Conservation (phyloP, 78 protist species). For the Dictyostelium citrinum region DNA sequence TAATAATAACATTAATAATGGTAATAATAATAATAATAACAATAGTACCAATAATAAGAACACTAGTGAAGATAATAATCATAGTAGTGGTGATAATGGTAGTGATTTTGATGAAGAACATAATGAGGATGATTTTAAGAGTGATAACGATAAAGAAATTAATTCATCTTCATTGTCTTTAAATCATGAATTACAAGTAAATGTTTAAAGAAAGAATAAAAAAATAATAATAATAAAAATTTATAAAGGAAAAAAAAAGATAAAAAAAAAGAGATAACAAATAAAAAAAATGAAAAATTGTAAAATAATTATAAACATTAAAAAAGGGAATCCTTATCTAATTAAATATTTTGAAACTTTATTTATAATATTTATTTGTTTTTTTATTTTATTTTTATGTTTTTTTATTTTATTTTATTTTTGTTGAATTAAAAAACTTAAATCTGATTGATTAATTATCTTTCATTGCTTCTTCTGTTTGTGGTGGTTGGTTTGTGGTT, state of each 20-base stretch:
- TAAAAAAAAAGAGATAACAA: neutral
- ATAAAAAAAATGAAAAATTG: neutral
- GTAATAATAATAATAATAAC: neutral
- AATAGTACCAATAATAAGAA: neutral
- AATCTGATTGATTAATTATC: neutral
- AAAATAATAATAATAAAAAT: no score
- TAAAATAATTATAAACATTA: neutral
- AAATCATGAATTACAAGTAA: neutral
- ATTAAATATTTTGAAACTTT: neutral
- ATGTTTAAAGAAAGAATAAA: neutral
- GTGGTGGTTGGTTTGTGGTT: neutral
- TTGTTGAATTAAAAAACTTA: neutral
- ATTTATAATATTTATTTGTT: neutral
- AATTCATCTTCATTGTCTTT: neutral
- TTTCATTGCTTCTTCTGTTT: neutral
- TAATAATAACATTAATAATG: neutral
- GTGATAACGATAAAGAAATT: neutral
- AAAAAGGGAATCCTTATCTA: neutral
- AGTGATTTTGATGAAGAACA: neutral
- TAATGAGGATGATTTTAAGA: neutral
- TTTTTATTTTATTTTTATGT: neutral
- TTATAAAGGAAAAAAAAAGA: neutral
- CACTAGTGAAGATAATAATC: neutral
- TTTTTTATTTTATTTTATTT: neutral
- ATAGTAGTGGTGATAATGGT: neutral